Evolutionary conservation across 1,284 basidiomycete species (phyloP), one percentile per base, ranked within the genome.

Genomic region (Rhodotorula sp.): DNA sequence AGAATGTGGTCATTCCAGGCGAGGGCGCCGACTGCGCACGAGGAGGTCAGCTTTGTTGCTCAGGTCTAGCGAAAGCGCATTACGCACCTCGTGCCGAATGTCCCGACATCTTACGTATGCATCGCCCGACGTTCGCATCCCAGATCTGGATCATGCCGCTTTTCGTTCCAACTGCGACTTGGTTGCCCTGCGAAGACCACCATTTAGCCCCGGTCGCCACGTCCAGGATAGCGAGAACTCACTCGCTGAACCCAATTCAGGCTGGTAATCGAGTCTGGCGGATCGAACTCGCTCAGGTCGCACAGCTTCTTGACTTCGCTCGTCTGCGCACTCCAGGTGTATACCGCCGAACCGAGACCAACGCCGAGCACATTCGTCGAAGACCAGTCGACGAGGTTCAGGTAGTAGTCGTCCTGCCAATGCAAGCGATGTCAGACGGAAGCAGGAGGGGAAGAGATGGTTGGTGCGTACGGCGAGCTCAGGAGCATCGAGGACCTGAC

Each of bases 341-440:
- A 99, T 8, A 99, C 94, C 71, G 92, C 94, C 0, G 88, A 85
- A 6, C 90, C 92, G 6, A 99, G 84, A 1, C 94, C 96, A 4
- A 99, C 96, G 18, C 91, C 94, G 0, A 99, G 86, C 0, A 97
- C 87, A 78, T 99, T 97, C 13, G 91, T 94, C 62, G 88, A 89
- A 2, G 90, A 93, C 95, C 96, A 99, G 73, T 98, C 95, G 24
- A 99, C 94, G 24, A 99, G 85, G 77, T 99, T 99, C 72, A 99
- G 88, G 78, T 99, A 99, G 81, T 97, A 99, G 79, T 99, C 96
- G 80, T 99, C 95, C 60, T 61, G 51, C 2, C 15, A 26, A 16
- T 4, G 5, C 72, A 82, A 68, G 8, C 56, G 44, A 37, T 44
- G 9, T 26, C n/a, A 46, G 6, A 15, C 30, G 18, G 20, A 9